phyloP scores from a whole-genome alignment of 331 rosid species.

The Rhamnella rubrinervis region DNA sequence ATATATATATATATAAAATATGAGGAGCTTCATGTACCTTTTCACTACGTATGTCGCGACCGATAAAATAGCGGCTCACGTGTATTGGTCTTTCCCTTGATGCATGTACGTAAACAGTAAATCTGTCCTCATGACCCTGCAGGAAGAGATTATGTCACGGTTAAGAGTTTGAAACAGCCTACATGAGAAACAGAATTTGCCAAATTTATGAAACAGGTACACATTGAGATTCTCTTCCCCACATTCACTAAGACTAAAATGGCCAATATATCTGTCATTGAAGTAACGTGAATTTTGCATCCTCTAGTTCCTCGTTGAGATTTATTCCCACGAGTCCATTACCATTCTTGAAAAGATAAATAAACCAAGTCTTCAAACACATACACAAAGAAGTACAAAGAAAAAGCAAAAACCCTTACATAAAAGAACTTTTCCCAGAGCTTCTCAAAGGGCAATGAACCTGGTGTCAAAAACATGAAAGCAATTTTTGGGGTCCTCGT shows the following conservation, averaged over 20 bases:
- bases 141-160: slow-evolving; percentile 3
- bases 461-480: slow-evolving; percentile 87
- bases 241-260: too few relatives aligned
- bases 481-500: slow-evolving; percentile 76
- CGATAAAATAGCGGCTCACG: slow-evolving; percentile 66
- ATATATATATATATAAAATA: neutral
- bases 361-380: neutral
- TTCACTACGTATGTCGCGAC: slow-evolving; percentile 74
- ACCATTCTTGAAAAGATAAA: neutral
- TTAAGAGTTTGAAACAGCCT: slow-evolving; percentile 14
- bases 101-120: slow-evolving; percentile 77
- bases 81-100: slow-evolving; percentile 73
- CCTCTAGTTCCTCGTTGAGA: too few relatives aligned
- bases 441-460: slow-evolving; percentile 83
- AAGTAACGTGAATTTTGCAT: too few relatives aligned
- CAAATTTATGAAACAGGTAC: slow-evolving; percentile 19
- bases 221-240: too few relatives aligned
- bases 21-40: slow-evolving; percentile 42
- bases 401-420: slow-evolving; percentile 40
- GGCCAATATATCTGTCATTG: too few relatives aligned
- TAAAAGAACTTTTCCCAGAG: slow-evolving; percentile 82
- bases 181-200: neutral
- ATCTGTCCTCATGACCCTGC: slow-evolving; percentile 88
- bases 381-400: neutral
- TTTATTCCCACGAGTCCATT: too few relatives aligned